Evolutionary conservation across 148 eudicot species (phyloP).

Genomic region (Rhododendron ferrugineum): DNA sequence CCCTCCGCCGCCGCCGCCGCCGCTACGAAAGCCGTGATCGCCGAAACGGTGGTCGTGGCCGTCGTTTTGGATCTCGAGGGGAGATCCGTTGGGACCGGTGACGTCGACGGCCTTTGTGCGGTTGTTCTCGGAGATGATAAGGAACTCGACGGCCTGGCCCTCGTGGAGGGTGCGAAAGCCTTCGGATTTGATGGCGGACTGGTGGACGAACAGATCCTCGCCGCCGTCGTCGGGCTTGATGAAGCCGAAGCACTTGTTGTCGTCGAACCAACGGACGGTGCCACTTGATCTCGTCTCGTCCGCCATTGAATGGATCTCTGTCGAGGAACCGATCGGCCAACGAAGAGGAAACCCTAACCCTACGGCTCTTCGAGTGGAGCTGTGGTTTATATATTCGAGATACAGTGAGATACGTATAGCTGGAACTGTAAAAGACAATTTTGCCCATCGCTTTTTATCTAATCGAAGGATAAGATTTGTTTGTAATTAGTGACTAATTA

Average conservation of each 20-base stretch:
- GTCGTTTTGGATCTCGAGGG: slow-evolving; percentile 14
- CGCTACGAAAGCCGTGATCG: slow-evolving; percentile 15
- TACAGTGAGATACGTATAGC: not conserved
- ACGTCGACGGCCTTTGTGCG: slow-evolving; percentile 57
- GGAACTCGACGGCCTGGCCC: slow-evolving; percentile 54
- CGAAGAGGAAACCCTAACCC: not conserved
- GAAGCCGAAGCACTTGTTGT: slow-evolving; percentile 67
- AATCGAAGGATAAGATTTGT: not conserved
- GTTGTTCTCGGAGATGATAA: slow-evolving; percentile 26
- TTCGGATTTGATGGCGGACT: slow-evolving; percentile 49
- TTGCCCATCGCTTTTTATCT: not conserved
- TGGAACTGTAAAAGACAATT: not conserved
- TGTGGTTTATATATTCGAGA: not conserved
- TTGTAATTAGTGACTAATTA: not conserved
- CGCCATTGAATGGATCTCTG: slow-evolving; percentile 24
- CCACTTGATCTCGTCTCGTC: slow-evolving; percentile 31
- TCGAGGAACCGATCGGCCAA: not conserved
- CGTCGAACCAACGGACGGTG: slow-evolving; percentile 43
- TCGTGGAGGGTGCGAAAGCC: slow-evolving; percentile 48
- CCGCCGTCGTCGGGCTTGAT: slow-evolving; percentile 50
- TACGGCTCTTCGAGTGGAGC: not conserved
- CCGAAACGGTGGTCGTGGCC: slow-evolving; percentile 13
- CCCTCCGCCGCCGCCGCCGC: slow-evolving; percentile 9
- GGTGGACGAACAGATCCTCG: slow-evolving; percentile 72
- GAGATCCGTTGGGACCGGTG: slow-evolving; percentile 40